Evolutionary conservation across 2,329 filamentous ascomycete genomes (phyloP).

Genomic region (Plectosphaerella plurivora): DNA sequence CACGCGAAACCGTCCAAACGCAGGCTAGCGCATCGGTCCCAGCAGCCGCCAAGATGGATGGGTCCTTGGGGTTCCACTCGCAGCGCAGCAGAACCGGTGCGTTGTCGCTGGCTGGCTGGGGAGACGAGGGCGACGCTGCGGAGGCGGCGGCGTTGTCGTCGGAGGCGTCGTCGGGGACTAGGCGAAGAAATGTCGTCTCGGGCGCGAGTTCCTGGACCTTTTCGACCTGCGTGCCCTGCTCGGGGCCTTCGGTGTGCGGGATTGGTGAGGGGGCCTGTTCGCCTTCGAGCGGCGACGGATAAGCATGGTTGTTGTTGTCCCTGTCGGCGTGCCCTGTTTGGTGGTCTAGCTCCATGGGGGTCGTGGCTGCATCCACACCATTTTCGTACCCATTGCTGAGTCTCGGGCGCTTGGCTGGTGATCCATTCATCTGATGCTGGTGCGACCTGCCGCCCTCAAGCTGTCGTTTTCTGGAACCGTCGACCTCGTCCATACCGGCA

Average conservation of each 20-base stretch:
- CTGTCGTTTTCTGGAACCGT: slow-evolving; percentile 47
- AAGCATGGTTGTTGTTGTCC: slow-evolving; percentile 51
- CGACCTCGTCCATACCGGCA: slow-evolving; percentile 31
- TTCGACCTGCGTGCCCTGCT: slow-evolving; percentile 60
- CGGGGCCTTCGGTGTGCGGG: slow-evolving; percentile 55
- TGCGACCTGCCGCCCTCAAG: slow-evolving; percentile 37
- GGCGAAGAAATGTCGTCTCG: slow-evolving; percentile 57
- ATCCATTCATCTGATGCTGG: slow-evolving; percentile 46
- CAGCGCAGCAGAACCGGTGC: slow-evolving; percentile 61
- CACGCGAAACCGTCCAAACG: slow-evolving; percentile 60
- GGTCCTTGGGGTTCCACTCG: slow-evolving; percentile 64
- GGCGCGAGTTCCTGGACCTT: slow-evolving; percentile 57
- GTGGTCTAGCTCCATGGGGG: slow-evolving; percentile 58
- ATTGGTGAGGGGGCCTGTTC: slow-evolving; percentile 49
- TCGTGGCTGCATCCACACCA: slow-evolving; percentile 38
- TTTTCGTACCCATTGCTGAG: slow-evolving; percentile 61
- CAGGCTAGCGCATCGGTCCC: slow-evolving; percentile 67
- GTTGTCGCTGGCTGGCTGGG: slow-evolving; percentile 26
- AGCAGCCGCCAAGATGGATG: slow-evolving; percentile 62
- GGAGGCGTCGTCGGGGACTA: slow-evolving; percentile 36
- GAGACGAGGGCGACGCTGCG: slow-evolving; percentile 29
- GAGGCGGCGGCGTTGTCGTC: slow-evolving; percentile 28
- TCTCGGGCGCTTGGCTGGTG: slow-evolving; percentile 53
- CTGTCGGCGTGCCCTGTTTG: slow-evolving; percentile 26
- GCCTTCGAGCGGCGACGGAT: slow-evolving; percentile 59